Evolutionary conservation across 345 rosid species (phyloP).

Genomic region (Syzygium grande): DNA sequence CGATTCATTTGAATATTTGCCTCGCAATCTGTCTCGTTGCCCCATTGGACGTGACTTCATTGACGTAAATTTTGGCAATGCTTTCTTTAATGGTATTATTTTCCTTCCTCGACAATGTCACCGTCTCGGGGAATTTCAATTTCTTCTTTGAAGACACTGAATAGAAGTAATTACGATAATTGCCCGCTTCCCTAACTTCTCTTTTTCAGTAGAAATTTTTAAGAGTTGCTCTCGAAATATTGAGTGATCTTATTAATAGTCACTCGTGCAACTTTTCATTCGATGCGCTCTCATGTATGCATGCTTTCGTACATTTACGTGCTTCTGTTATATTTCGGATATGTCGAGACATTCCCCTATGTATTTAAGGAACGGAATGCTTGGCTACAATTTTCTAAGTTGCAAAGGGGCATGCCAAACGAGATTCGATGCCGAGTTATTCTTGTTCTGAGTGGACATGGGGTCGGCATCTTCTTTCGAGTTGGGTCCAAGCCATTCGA

Average conservation of each 20-base stretch:
- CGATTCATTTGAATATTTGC: too few species aligned
- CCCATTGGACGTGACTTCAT: fast-evolving
- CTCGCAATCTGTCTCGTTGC: fast-evolving
- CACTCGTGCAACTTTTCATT: background rate
- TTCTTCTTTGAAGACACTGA: too few species aligned
- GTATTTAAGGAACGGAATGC: background rate
- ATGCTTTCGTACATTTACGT: fast-evolving
- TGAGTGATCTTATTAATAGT: background rate
- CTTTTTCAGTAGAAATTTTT: too few species aligned
- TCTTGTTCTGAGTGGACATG: fast-evolving
- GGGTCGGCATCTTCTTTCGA: fast-evolving
- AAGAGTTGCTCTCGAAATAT: background rate
- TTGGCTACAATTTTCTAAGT: fast-evolving
- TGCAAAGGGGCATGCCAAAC: background rate
- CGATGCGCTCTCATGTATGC: fast-evolving
- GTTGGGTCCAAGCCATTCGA: background rate
- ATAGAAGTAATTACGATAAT: too few species aligned
- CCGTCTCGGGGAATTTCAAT: too few species aligned
- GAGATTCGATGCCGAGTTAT: background rate
- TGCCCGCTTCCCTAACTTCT: too few species aligned
- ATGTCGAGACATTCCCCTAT: background rate
- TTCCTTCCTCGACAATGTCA: background rate
- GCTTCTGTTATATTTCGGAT: fast-evolving
- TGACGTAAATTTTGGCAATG: background rate
- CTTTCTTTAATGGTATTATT: background rate